Evolutionary conservation across 78 protist species (phyloP).

Genomic region (Polysphondylium violaceum): DNA sequence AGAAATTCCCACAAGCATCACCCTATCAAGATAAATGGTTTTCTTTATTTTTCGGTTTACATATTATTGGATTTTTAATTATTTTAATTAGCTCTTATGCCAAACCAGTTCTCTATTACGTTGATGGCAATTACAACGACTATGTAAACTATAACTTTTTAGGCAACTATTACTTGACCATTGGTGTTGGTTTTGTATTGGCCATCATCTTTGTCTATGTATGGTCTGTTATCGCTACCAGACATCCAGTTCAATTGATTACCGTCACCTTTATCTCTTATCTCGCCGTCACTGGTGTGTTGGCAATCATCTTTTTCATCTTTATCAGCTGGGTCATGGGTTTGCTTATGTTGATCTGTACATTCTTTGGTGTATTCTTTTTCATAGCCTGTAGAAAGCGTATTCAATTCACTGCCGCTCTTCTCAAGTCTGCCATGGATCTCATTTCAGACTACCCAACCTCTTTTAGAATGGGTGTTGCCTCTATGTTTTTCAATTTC

Average conservation of each 20-base stretch:
- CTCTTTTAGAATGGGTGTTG: not conserved
- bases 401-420: constrained; percentile 52
- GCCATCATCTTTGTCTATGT: constrained; percentile 19
- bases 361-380: constrained; percentile 1
- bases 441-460: constrained; percentile 48
- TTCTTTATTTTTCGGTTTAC: constrained; percentile 12
- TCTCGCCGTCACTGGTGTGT: not conserved
- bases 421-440: constrained; percentile 16
- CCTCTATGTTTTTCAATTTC: constrained; percentile 33
- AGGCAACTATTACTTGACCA: not conserved
- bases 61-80: constrained; percentile 1
- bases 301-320: constrained; percentile 10
- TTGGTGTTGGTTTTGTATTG: not conserved
- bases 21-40: constrained; percentile 9
- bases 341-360: not conserved
- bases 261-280: constrained; percentile 7
- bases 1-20: constrained; percentile 26
- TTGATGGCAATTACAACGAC: not conserved
- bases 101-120: not conserved
- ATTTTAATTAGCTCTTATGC: not conserved
- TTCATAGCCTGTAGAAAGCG: constrained; percentile 21
- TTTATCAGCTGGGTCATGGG: not conserved
- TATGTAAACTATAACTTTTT: not conserved
- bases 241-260: constrained; percentile 32
- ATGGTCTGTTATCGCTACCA: constrained; percentile 31